Conservation (phyloP, 2,329 filamentous ascomycete species). For the Beauveria sp. region DNA sequence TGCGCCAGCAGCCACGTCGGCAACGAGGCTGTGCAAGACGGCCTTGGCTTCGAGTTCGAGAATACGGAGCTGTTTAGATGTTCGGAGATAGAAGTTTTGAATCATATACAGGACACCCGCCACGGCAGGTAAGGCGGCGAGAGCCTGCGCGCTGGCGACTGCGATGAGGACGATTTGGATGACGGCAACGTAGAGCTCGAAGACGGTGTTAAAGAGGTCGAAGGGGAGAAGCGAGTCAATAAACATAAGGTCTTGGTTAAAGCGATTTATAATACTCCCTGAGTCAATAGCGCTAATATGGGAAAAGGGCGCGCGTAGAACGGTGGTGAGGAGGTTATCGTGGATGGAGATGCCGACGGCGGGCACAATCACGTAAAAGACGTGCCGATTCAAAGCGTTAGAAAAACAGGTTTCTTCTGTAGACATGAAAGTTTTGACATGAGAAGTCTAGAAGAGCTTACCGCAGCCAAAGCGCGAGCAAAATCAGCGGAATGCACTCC, state of each 20-base stretch:
- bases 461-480: background rate
- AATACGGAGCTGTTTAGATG: background rate
- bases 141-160: background rate
- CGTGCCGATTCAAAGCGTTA: background rate
- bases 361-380: background rate
- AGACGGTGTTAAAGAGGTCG: background rate
- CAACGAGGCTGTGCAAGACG: background rate
- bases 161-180: background rate
- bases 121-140: background rate
- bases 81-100: background rate
- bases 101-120: background rate
- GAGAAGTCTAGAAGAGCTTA: background rate
- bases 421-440: too few relatives aligned
- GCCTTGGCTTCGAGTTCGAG: slow-evolving; percentile 3
- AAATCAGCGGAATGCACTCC: background rate
- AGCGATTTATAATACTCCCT: background rate
- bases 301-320: background rate
- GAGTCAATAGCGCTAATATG: background rate
- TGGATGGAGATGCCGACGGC: background rate
- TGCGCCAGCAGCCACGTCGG: background rate
- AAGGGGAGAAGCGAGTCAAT: background rate
- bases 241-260: slow-evolving; percentile 4
- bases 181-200: background rate
- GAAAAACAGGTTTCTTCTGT: background rate
- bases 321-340: background rate